Percentiles rank a stretch among this genome's conserved stretches.
These are phyloP conservation scores for Claviceps fusiformis DNA, from an alignment of 2,329 filamentous ascomycete genomes.

Conservation along the genomic window DNA sequence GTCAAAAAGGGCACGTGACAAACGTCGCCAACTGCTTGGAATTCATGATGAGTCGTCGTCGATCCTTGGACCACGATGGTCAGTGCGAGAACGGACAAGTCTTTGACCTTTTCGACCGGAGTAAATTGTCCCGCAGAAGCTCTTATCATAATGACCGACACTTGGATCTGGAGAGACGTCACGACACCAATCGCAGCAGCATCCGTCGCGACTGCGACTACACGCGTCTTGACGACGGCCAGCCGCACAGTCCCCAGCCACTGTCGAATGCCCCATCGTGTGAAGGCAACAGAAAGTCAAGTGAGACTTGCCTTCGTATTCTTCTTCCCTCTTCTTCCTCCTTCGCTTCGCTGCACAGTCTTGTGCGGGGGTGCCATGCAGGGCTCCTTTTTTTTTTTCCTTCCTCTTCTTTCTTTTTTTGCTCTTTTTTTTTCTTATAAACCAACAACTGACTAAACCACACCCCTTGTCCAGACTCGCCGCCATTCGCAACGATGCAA, in stretches of 20 bases:
- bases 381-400: too few species aligned
- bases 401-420: neutral
- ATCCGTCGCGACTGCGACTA: neutral
- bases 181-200: neutral
- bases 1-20: neutral
- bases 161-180: neutral
- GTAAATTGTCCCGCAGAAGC: neutral
- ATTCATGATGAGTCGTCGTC: neutral
- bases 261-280: neutral
- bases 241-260: neutral
- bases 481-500: constrained; percentile 1
- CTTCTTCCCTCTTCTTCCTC: neutral
- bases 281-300: neutral
- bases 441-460: neutral
- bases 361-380: neutral
- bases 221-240: neutral
- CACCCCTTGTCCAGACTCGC: neutral
- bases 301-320: neutral
- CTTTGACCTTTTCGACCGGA: neutral
- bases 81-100: neutral
- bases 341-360: neutral
- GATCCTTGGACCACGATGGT: neutral
- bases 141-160: neutral
- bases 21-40: neutral
- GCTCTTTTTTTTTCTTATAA: neutral